Evolutionary conservation across 768 basidiomycete species (phyloP), one percentile per base, ranked within the genome.

Genomic region (Trametes sanguinea): DNA sequence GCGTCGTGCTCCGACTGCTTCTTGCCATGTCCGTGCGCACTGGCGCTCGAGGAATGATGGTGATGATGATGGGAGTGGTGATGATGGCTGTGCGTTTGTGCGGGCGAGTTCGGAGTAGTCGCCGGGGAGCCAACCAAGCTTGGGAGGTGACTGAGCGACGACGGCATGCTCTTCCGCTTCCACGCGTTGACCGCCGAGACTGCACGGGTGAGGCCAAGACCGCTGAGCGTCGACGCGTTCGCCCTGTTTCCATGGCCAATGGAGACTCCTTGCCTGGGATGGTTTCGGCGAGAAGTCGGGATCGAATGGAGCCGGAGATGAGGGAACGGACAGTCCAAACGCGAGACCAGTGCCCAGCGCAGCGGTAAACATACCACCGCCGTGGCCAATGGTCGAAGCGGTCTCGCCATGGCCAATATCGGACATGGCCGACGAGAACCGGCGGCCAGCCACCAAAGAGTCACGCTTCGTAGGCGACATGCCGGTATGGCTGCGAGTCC

Each of bases 321-420:
- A 32, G 17, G 61, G 48, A 40, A 63, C 55, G n/a, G 69, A 61
- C 39, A 72, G 63, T 0, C 67, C 65, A 45, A 68, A 72, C 22
- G 65, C 66, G 51, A 72, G 70, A 1, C 71, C 71, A 0, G 69
- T 68, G 35, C 71, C 70, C 16, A 72, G 60, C n/a, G 71, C 71
- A 7, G 67, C 71, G 14, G 70, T 71, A 62, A 72, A 72, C 66
- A 71, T 66, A 6, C 71, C 71, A 13, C 52, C 27, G 10, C 64
- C 57, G 14, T 59, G 62, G 1, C 57, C 54, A n/a, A 44, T 27
- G 51, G 46, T 54, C 51, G 57, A 58, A 11, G 29, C 14, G 45
- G 16, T 37, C 7, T 52, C 51, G 17, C 61, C 63, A 13, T 62
- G 55, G 27, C 46, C 53, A n/a, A 54, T 22, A 37, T 61, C 64